Base-by-base conservation (phyloP, 2,329 filamentous ascomycete genomes). In the Tolypocladium amazonense region DNA sequence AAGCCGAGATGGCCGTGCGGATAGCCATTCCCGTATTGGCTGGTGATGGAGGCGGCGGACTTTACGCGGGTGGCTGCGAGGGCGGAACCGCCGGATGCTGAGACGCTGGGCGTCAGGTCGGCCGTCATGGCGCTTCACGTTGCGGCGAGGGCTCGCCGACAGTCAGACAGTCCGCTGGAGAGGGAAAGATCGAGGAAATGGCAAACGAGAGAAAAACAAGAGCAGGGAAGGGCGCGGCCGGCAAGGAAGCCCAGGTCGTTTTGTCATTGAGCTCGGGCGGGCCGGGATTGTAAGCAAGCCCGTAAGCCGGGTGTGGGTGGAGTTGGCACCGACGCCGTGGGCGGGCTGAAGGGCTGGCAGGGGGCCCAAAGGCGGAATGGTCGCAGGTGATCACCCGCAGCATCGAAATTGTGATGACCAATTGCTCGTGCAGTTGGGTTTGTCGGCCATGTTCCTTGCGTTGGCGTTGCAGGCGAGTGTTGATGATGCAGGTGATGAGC, bases 1-100 rank as follows among this genome's bases (percentile, higher is more conserved):
- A 93, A 88, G 56, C 90, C 88, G 54, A 93, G 77, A 71, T 96
- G 92, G n/a, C 90, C 92, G 56, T 82, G 77, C 2, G 89, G 89
- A 72, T 88, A 92, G 50, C 63, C 79, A 80, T 30, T 27, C 1
- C 45, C 45, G 65, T 77, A 69, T 52, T 78, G 77, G 61, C 65
- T 65, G 53, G 65, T 59, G 11, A 68, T 67, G 8, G 68, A 70
- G 23, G 68, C 63, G 8, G 71, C 66, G 2, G 71, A 71, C 55
- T 65, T 66, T 59, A 72, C 67, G 58, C 66, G 67, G 38, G 65
- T 57, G 20, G 66, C 69, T 25, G 69, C 64, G 39, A 65, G 65
- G 59, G 66, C 64, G 57, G 65, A 66, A 58, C 63, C 54, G 38
- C 62, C 62, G 45, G 60, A 54, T 14, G 60, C 56, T 56, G 67